Evolutionary conservation across 2,329 filamentous ascomycete species (phyloP), one percentile per base, ranked within the genome.

Genomic region (Chaetomiaceae sp.): DNA sequence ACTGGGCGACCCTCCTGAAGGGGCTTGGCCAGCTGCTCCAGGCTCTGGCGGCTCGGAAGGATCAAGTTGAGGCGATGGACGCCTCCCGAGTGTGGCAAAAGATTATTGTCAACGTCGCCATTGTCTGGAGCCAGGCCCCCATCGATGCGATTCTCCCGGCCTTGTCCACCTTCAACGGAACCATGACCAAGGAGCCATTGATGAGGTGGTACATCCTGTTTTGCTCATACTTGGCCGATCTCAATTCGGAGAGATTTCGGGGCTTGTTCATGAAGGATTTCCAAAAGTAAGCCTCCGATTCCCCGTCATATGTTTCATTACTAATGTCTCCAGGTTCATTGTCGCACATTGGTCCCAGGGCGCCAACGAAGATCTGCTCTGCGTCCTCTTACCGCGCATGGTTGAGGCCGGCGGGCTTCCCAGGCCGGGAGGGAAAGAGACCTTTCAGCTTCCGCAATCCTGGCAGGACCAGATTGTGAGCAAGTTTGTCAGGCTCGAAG

Each of bases 141-240:
- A 84, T 96, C 66, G 89, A 95, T 62, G 80, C 85, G 6, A 73
- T 95, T 33, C 84, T 95, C 38, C 82, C 88, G 1, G 79, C 82
- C 34, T 79, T 91, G 53, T 79, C 81, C 15, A 71, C 81, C 3
- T 76, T 95, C 42, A 80, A 82, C 66, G 82, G 85, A 31, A 73
- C 75, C 3, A 72, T 95, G 44, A 83, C 81, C 3, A 79, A 80
- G 47, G 82, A 87, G 40, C 78, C 79, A 1, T 78, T 91, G 63
- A 81, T 85, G 64, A 71, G 71, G 47, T 86, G 85, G 74, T 97
- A 96, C 67, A 79, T 97, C 39, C 80, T 84, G 0, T 96, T 97
- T 69, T 96, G 90, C 69, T 85, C 86, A 14, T 85, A 89, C 48
- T 85, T 94, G 61, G 85, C 89, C 0, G 81, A 89, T 50, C 75